Evolutionary conservation across 495 filamentous ascomycete species (phyloP).

Genomic region (Trichoderma asperelloides): DNA sequence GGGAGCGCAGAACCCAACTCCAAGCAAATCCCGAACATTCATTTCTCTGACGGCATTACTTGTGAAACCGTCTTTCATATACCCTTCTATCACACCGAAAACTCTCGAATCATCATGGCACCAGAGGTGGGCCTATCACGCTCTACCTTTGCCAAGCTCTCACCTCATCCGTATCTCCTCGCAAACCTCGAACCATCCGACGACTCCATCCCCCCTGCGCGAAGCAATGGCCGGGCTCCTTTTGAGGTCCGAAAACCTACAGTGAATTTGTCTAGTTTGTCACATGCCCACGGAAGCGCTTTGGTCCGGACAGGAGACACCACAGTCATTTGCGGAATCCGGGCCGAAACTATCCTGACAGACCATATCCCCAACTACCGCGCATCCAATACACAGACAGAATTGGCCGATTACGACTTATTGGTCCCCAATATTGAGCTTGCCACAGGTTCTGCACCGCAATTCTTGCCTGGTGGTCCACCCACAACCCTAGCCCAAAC

Average conservation of each 20-base stretch:
- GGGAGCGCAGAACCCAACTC: background rate
- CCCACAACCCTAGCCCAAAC: slow-evolving; percentile 76
- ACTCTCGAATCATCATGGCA: slow-evolving; percentile 4
- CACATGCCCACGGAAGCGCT: slow-evolving; percentile 80
- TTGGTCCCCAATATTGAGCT: slow-evolving; percentile 91
- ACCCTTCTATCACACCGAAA: background rate
- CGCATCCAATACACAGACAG: slow-evolving; percentile 19
- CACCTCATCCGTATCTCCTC: slow-evolving; percentile 81
- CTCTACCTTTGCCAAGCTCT: slow-evolving; percentile 78
- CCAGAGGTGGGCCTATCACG: slow-evolving; percentile 60
- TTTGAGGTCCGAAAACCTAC: slow-evolving; percentile 58
- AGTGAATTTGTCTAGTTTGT: slow-evolving; percentile 69
- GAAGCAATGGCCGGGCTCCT: slow-evolving; percentile 71
- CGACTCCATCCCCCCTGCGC: slow-evolving; percentile 44
- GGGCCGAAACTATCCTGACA: slow-evolving; percentile 73
- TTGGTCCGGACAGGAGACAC: slow-evolving; percentile 85
- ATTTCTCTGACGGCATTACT: background rate
- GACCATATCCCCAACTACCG: slow-evolving; percentile 59
- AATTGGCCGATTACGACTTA: slow-evolving; percentile 51
- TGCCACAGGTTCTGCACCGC: slow-evolving; percentile 77
- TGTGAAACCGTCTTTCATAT: background rate
- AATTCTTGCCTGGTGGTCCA: slow-evolving; percentile 73
- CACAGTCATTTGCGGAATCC: slow-evolving; percentile 81
- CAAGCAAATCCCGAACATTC: background rate
- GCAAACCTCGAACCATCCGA: slow-evolving; percentile 64